Conservation (phyloP, 768 basidiomycete species). For the Kwoniella shandongensis region DNA sequence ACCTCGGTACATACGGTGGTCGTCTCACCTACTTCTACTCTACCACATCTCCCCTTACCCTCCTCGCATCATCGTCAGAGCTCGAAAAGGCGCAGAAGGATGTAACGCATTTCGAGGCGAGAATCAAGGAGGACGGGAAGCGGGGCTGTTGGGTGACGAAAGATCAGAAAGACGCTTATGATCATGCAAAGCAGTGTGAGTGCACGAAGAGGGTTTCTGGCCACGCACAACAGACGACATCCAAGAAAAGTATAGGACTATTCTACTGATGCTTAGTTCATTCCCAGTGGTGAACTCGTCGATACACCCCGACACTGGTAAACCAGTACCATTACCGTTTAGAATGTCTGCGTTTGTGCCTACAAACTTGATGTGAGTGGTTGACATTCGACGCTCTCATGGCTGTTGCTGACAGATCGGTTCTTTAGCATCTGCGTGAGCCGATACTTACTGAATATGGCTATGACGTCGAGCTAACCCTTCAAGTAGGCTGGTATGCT, state of each 20-base stretch:
- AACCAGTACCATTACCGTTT: conserved; percentile 55
- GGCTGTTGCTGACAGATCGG: background rate
- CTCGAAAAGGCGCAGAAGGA: conserved; percentile 44
- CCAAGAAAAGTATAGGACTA: background rate
- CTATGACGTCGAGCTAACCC: conserved; percentile 4
- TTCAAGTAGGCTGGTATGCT: conserved; percentile 54
- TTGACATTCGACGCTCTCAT: too few relatives aligned
- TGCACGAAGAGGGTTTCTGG: too few relatives aligned
- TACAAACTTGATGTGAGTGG: conserved; percentile 54
- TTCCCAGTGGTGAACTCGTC: conserved; percentile 52
- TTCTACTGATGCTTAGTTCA: background rate
- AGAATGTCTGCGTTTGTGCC: conserved; percentile 56
- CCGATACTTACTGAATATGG: too few relatives aligned
- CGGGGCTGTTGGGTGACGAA: conserved; percentile 41
- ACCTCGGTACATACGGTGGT: conserved; percentile 46
- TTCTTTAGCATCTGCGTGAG: conserved; percentile 5
- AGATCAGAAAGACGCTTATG: conserved; percentile 37
- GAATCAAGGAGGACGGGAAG: conserved; percentile 47
- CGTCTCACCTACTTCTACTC: conserved; percentile 51
- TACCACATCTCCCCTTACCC: conserved; percentile 49
- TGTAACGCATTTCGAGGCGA: conserved; percentile 39
- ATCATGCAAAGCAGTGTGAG: conserved; percentile 46
- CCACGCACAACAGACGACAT: background rate
- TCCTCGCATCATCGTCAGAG: conserved; percentile 39
- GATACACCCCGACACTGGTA: conserved; percentile 53